Evolutionary conservation across 176 grass and related monocot species (phyloP).

Genomic region (Avena insularis): DNA sequence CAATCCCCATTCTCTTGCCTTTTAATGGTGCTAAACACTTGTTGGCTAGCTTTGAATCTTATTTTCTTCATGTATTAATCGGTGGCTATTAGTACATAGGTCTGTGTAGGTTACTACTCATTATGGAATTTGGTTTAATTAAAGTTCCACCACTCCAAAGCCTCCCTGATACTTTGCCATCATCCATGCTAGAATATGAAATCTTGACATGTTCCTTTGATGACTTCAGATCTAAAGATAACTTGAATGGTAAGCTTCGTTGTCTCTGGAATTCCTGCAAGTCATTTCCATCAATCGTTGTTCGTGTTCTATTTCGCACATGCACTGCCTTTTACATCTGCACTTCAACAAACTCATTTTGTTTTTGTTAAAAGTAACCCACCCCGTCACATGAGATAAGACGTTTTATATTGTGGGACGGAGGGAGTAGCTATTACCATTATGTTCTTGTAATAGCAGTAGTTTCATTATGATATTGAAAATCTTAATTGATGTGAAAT

Average conservation of each 20-base stretch:
- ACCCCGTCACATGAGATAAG: no score
- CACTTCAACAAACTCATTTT: neutral
- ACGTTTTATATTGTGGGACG: no score
- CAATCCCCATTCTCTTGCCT: neutral
- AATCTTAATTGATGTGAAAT: neutral
- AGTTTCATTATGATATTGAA: neutral
- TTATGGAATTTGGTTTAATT: neutral
- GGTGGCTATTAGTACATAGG: neutral
- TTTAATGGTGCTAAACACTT: neutral
- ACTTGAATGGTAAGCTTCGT: constrained; percentile 71
- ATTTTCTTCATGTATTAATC: neutral
- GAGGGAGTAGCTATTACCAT: neutral
- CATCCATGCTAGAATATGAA: constrained; percentile 81
- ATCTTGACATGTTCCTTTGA: constrained; percentile 68
- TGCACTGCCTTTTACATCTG: neutral
- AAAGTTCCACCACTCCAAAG: constrained; percentile 66
- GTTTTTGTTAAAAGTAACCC: no score
- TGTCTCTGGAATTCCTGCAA: neutral
- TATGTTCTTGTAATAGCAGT: neutral
- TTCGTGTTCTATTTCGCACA: neutral
- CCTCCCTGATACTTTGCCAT: constrained; percentile 67
- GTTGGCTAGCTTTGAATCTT: neutral
- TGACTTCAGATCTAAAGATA: constrained; percentile 81
- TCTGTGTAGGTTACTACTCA: no score
- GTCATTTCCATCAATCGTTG: neutral